A percentile compares a stretch with the other conserved stretches of the same genome.
Evolutionary conservation across 2,329 filamentous ascomycete genomes (phyloP).

Genomic region (Orbilia quercus): DNA sequence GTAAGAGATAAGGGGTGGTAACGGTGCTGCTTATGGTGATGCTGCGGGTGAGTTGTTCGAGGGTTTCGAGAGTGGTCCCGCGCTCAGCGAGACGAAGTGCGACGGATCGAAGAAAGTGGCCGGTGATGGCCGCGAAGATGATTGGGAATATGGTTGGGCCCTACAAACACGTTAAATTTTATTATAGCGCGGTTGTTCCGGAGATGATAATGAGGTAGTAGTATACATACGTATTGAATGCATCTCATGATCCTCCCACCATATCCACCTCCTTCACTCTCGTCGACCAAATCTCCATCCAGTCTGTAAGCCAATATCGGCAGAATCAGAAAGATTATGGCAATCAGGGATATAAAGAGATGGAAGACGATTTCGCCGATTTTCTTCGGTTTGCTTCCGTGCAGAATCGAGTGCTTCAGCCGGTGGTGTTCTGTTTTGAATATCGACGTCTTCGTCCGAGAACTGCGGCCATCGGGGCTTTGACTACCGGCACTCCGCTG

Average conservation of each 20-base stretch:
- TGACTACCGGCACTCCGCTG: slow-evolving; percentile 21
- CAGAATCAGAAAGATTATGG: slow-evolving; percentile 41
- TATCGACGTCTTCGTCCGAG: slow-evolving; percentile 39
- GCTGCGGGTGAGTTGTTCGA: slow-evolving; percentile 46
- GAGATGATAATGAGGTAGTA: no score
- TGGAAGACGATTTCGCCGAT: slow-evolving; percentile 44
- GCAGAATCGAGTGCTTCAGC: slow-evolving; percentile 41
- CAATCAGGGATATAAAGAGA: slow-evolving; percentile 38
- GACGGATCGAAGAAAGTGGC: slow-evolving; percentile 40
- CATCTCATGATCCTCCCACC: slow-evolving; percentile 34
- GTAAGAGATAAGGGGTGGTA: slow-evolving; percentile 37
- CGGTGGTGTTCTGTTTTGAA: slow-evolving; percentile 45
- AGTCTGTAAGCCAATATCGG: slow-evolving; percentile 39
- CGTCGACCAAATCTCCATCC: slow-evolving; percentile 33
- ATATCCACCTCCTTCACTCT: slow-evolving; percentile 35
- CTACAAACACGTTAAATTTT: no score
- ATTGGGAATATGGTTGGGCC: slow-evolving; percentile 52
- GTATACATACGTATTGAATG: slow-evolving; percentile 46
- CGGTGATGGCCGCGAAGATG: slow-evolving; percentile 47
- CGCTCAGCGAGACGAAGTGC: slow-evolving; percentile 43
- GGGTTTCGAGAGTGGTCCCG: slow-evolving; percentile 38
- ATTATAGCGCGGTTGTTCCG: no score
- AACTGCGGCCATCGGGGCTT: slow-evolving; percentile 35
- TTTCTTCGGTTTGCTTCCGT: slow-evolving; percentile 38
- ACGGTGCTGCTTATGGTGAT: slow-evolving; percentile 39